Conservation (phyloP, 768 basidiomycete species). For the Boletus rufocinnamomeus region DNA sequence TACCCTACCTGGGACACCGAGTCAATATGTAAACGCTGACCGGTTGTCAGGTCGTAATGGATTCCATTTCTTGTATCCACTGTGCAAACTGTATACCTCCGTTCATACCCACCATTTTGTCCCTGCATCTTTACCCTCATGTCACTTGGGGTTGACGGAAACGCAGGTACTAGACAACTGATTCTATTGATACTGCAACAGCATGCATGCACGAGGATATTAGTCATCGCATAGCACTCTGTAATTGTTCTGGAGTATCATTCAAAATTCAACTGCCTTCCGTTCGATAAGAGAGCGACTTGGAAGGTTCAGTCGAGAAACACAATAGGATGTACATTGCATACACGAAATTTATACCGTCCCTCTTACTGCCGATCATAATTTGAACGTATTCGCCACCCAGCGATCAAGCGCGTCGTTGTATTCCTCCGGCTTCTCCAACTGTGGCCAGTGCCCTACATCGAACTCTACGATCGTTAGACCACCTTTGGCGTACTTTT, state of each 20-base stretch:
- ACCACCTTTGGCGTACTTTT: slow-evolving; percentile 31
- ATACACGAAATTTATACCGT: slow-evolving; percentile 6
- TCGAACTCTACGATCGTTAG: slow-evolving; percentile 37
- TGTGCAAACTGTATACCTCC: slow-evolving; percentile 16
- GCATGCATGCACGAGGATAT: background rate
- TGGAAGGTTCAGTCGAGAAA: background rate
- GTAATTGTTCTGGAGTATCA: background rate
- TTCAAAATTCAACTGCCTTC: background rate
- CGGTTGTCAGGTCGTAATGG: slow-evolving; percentile 73
- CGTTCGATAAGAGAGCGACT: background rate
- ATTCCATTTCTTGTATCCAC: slow-evolving; percentile 10
- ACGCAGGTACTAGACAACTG: slow-evolving; percentile 31
- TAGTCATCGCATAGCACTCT: background rate
- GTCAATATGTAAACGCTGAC: slow-evolving; percentile 50
- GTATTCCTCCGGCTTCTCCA: slow-evolving; percentile 37
- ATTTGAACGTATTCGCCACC: slow-evolving; percentile 24
- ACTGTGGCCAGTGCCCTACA: slow-evolving; percentile 40
- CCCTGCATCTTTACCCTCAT: background rate
- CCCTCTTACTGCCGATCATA: slow-evolving; percentile 3
- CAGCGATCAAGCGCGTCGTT: slow-evolving; percentile 40
- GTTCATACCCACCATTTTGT: slow-evolving; percentile 4
- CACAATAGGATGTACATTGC: background rate
- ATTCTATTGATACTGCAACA: slow-evolving; percentile 8
- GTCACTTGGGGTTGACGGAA: slow-evolving; percentile 15
- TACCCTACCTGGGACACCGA: slow-evolving; percentile 14